These are phyloP conservation scores for Solanum tacnaense DNA, from an alignment of 257 asterid genomes.

Conservation along the genomic window DNA sequence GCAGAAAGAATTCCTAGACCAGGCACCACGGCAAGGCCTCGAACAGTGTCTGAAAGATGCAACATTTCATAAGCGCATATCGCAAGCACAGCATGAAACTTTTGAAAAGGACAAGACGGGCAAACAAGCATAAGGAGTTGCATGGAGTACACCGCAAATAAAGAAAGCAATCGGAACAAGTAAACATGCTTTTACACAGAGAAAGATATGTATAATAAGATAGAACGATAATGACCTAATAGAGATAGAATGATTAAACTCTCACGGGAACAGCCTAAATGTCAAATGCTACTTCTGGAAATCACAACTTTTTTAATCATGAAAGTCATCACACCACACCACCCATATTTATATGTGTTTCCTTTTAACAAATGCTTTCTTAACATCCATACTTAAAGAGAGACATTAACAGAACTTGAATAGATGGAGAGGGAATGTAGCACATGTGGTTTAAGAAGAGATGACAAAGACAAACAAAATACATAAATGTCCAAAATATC, in stretches of 20 bases:
- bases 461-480: not conserved
- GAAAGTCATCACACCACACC: not conserved
- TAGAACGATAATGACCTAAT: not conserved
- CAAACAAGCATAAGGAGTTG: not conserved
- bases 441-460: not conserved
- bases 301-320: not conserved
- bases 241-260: not conserved
- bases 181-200: not conserved
- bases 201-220: not conserved
- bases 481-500: not conserved
- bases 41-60: slow-evolving; percentile 71
- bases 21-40: slow-evolving; percentile 83
- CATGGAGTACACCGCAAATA: not conserved
- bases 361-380: not conserved
- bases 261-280: not conserved
- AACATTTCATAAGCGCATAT: not conserved
- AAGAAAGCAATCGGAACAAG: not conserved
- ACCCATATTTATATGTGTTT: not conserved
- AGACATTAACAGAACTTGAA: not conserved
- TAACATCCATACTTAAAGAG: not conserved
- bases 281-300: not conserved
- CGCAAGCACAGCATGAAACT: not conserved
- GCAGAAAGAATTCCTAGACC: slow-evolving; percentile 83
- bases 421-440: not conserved
- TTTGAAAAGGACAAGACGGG: not conserved